phyloP scores from a whole-genome alignment of 108 stramenopile species.

The Cylindrotheca fusiformis region DNA sequence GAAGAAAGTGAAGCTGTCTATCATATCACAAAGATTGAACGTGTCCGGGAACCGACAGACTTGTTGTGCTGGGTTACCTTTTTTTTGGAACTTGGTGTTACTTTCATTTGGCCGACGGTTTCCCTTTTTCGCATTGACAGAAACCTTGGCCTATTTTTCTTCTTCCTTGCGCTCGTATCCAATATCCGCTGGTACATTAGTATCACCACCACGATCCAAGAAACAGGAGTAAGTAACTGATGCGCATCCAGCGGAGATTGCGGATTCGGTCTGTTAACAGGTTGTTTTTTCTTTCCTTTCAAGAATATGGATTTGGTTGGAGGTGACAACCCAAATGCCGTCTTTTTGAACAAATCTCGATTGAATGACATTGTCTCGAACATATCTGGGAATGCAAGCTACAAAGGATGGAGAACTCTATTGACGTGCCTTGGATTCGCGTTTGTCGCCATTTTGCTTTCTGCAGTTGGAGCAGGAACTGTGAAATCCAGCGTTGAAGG shows the following conservation, averaged over 20 bases:
- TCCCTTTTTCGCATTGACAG: conserved; percentile 30
- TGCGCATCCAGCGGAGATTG: neutral
- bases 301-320: conserved; percentile 24
- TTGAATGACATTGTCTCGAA: conserved; percentile 37
- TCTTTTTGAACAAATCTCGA: conserved; percentile 38
- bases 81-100: conserved; percentile 39
- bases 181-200: conserved; percentile 27
- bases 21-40: conserved; percentile 39
- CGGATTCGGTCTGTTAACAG: neutral
- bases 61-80: conserved; percentile 44
- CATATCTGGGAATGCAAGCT: conserved; percentile 37
- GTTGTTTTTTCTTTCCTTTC: neutral
- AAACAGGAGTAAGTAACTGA: conserved; percentile 23
- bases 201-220: conserved; percentile 28
- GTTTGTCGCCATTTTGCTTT: conserved; percentile 41
- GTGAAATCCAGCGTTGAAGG: conserved; percentile 21
- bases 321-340: conserved; percentile 17
- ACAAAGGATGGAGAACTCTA: conserved; percentile 27
- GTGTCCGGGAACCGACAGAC: conserved; percentile 41
- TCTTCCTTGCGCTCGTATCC: conserved; percentile 22
- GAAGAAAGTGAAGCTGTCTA: conserved; percentile 23
- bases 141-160: conserved; percentile 18
- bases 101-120: conserved; percentile 53
- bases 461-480: conserved; percentile 18
- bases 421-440: conserved; percentile 33